A percentile compares a stretch with the other conserved stretches of the same genome.
Conservation (phyloP, 768 basidiomycete species). For the Suillus plorans region DNA sequence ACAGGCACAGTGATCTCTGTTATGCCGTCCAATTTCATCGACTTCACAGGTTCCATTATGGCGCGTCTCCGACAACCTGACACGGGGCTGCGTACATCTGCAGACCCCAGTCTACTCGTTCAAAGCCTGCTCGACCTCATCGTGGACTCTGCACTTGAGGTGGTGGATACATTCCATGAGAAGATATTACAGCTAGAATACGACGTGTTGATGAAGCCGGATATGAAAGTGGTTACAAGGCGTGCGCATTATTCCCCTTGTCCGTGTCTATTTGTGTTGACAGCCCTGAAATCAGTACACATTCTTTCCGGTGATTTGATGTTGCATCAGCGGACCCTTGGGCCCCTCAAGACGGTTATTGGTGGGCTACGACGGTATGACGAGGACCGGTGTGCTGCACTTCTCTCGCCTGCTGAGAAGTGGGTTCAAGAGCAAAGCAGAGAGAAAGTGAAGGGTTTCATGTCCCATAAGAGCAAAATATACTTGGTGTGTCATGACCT, state of each 20-base stretch:
- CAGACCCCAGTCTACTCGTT: constrained; percentile 68
- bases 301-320: constrained; percentile 75
- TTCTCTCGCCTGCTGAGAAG: constrained; percentile 38
- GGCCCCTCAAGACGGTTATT: constrained; percentile 67
- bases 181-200: constrained; percentile 64
- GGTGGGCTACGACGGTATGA: constrained; percentile 72
- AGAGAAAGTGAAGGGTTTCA: constrained; percentile 52
- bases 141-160: constrained; percentile 66
- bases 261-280: background rate
- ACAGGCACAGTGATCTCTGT: constrained; percentile 67
- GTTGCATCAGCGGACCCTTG: constrained; percentile 70
- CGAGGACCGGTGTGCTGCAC: constrained; percentile 61
- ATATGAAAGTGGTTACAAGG: constrained; percentile 58
- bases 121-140: constrained; percentile 69
- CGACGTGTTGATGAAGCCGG: constrained; percentile 56
- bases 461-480: constrained; percentile 68
- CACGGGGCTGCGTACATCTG: constrained; percentile 58
- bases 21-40: constrained; percentile 42
- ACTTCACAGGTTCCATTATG: constrained; percentile 56
- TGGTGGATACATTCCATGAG: constrained; percentile 66
- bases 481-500: constrained; percentile 48
- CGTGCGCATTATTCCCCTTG: constrained; percentile 38
- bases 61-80: constrained; percentile 57
- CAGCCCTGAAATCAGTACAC: constrained; percentile 48
- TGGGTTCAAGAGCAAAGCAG: background rate